Base-by-base conservation (phyloP, 139 green algal species). In the Limnomonas spitsbergensis region DNA sequence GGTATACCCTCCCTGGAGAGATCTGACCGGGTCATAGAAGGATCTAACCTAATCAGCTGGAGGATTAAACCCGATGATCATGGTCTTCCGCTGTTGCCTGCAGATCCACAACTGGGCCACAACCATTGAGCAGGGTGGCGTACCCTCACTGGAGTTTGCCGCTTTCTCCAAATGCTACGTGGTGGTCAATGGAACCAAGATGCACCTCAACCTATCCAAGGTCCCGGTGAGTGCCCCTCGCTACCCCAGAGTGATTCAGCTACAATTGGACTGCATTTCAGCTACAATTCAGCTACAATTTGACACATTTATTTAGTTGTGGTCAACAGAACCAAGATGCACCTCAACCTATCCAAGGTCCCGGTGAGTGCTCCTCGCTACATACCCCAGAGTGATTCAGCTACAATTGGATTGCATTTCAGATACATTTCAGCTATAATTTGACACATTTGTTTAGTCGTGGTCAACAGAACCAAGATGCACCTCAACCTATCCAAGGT, bases 91-190 rank as follows among this genome's bases (percentile, higher is more conserved):
- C n/a, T n/a, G n/a, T n/a, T n/a, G n/a, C n/a, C n/a, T n/a, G n/a
- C n/a, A 81, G 79, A 79, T 98, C 84, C 94, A 98, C 86, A 92
- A 91, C 84, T 95, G 89, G 89, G 81, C 83, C 39, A 71, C 80
- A 7, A 71, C 90, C 37, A 87, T 91, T 53, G 79, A 79, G 66
- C 76, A 56, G 1, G 54, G 68, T 53, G n/a, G 4, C 56, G 24
- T 53, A 2, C 77, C 80, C n/a, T 82, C 73, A 37, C 75, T 96
- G 37, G 92, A 96, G 89, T 95, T 92, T 76, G 87, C 94, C 77
- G 80, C 26, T 82, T 85, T 86, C 37, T 77, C 69, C 81, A 85
- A 84, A 29, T 84, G 88, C 66, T 95, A 95, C 83, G 84, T 90
- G 42, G 91, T 95, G 34, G 78, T 94, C 29, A 84, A 93, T 78